These are phyloP conservation scores for Tetrapisispora namnaoensis DNA, from an alignment of 805 yeast genomes.

Conservation along the genomic window DNA sequence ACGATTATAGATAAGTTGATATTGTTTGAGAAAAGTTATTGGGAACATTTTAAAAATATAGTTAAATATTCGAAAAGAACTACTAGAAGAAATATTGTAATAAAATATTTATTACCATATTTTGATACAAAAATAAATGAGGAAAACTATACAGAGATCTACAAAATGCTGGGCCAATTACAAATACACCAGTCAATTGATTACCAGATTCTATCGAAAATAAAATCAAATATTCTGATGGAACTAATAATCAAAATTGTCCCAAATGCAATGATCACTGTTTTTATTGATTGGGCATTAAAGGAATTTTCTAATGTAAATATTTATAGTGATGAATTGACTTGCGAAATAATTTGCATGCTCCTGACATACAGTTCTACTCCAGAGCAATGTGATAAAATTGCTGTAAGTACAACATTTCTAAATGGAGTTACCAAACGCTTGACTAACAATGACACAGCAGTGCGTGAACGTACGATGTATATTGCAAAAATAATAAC, in stretches of 20 bases:
- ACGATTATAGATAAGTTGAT: slow-evolving; percentile 14
- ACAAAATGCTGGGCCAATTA: slow-evolving; percentile 8
- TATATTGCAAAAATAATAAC: slow-evolving; percentile 24
- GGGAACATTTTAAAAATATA: slow-evolving; percentile 7
- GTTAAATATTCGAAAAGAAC: slow-evolving; percentile 6
- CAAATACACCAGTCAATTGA: slow-evolving; percentile 8
- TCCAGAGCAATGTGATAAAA: not conserved
- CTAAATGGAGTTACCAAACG: slow-evolving; percentile 24
- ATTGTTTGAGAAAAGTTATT: slow-evolving; percentile 5
- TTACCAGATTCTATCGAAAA: slow-evolving; percentile 4
- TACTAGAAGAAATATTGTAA: slow-evolving; percentile 13
- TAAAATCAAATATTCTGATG: slow-evolving; percentile 12
- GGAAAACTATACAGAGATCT: slow-evolving; percentile 6
- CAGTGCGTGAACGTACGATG: slow-evolving; percentile 28
- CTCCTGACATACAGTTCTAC: slow-evolving; percentile 10
- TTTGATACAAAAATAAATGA: slow-evolving; percentile 9
- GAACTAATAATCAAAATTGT: slow-evolving; percentile 12
- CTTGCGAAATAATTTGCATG: slow-evolving; percentile 11
- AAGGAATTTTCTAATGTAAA: slow-evolving; percentile 6
- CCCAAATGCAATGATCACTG: slow-evolving; percentile 1
- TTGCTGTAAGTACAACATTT: slow-evolving; percentile 14
- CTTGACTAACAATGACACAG: slow-evolving; percentile 13
- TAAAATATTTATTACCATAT: slow-evolving; percentile 12
- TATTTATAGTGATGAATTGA: slow-evolving; percentile 11
- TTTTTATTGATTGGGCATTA: slow-evolving; percentile 2